Base-by-base conservation (phyloP, 495 filamentous ascomycete genomes). In the Aspergillus hancockii region DNA sequence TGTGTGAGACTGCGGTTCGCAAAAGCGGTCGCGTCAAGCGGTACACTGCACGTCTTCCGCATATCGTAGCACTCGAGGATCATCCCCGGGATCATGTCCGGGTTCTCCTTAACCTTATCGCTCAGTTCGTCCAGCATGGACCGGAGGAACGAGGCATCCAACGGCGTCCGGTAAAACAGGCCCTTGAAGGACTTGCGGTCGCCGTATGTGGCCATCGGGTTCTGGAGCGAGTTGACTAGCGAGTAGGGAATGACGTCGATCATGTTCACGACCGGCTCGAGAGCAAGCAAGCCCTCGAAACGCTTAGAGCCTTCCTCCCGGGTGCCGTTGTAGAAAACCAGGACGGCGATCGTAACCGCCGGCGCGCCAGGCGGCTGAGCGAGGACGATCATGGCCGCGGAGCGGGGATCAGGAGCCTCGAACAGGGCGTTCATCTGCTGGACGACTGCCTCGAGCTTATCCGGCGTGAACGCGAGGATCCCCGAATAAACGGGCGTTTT, bases 251-350 rank as follows among this genome's bases (percentile, higher is more conserved):
- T 69, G 70, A 70, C 71, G 14, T 55, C 59, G 13, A 76, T 55
- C 8, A 67, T 74, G 59, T 81, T 77, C 2, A 67, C 54, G 8
- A 77, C 55, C 9, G 79, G 76, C 0, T 59, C 28, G 3, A 81
- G 57, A 0, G 63, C 67, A 5, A 80, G 63, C 0, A 84, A 59
- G 0, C 64, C 66, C 0, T 62, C 55, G 63, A 79, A 83, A 18
- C 75, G 71, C 16, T 54, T 50, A 30, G 73, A 52, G 0, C 70
- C 82, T 46, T 78, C 74, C 6, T 70, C 73, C 18, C 71, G 67
- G 8, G 72, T 60, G 8, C 83, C 83, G 61, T 85, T 82, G 67
- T 79, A 81, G 68, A 81, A 83, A 23, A 78, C 64, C 8, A 74
- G 66, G 1, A 73, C 63, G 14, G 80, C 64, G 9, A 83, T 65